Evolutionary conservation across 495 filamentous ascomycete species (phyloP).

Genomic region (Aspergillus bertholletiae): DNA sequence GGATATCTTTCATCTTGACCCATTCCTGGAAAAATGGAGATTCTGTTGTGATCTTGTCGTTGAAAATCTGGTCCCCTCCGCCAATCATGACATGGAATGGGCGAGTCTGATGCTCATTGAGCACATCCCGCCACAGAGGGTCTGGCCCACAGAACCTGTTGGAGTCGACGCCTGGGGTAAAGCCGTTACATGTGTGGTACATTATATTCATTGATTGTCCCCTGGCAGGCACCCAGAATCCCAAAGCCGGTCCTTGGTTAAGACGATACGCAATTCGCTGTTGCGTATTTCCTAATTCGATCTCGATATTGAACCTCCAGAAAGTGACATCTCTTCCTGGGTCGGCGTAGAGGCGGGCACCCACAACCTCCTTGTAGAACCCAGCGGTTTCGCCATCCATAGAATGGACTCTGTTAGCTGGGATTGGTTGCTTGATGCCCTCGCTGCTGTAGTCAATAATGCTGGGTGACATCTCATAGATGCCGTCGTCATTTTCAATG

Average conservation of each 20-base stretch:
- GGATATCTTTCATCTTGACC: constrained; percentile 74
- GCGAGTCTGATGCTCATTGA: constrained; percentile 86
- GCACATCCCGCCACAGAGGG: constrained; percentile 92
- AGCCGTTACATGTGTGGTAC: constrained; percentile 97
- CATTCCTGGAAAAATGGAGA: constrained; percentile 74
- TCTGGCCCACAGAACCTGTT: constrained; percentile 84
- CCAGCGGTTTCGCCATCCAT: constrained; percentile 69
- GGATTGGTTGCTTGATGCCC: constrained; percentile 33
- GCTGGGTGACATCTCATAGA: constrained; percentile 62
- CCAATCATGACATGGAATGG: constrained; percentile 99
- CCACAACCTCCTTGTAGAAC: constrained; percentile 75
- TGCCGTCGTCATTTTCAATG: constrained; percentile 73
- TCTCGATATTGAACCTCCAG: constrained; percentile 92
- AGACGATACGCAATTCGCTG: constrained; percentile 92
- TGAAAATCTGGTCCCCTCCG: constrained; percentile 96
- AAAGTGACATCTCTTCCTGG: constrained; percentile 86
- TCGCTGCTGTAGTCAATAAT: constrained; percentile 38
- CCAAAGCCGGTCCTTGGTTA: constrained; percentile 82
- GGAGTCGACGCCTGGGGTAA: constrained; percentile 75
- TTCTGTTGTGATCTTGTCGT: constrained; percentile 74
- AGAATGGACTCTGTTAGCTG: constrained; percentile 39
- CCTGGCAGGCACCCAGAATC: constrained; percentile 90
- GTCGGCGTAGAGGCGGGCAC: constrained; percentile 79
- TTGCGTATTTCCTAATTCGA: constrained; percentile 74
- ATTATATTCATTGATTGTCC: constrained; percentile 95